These are phyloP conservation scores for Fusarium setosum DNA, from an alignment of 2,329 filamentous ascomycete species.

Conservation along the genomic window DNA sequence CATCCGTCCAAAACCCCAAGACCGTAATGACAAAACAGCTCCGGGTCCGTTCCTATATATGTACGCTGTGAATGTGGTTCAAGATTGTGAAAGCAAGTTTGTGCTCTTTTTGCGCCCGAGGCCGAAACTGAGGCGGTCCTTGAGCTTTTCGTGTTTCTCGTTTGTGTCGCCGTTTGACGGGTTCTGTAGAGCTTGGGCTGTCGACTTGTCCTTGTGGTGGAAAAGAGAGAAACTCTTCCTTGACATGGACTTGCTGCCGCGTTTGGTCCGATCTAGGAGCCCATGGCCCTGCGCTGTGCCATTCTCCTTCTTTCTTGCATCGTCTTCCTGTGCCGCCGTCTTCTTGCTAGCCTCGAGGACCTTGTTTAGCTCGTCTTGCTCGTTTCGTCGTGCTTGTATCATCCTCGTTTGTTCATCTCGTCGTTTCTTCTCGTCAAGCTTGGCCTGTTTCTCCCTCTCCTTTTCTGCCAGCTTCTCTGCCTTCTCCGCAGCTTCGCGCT, in stretches of 20 bases:
- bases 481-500: conserved; percentile 67
- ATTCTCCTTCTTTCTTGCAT: conserved; percentile 54
- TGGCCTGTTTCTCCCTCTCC: conserved; percentile 53
- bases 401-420: conserved; percentile 67
- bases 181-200: conserved; percentile 35
- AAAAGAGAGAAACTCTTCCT: conserved; percentile 79
- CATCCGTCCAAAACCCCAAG: conserved; percentile 28
- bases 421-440: conserved; percentile 54
- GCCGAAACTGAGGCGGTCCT: conserved; percentile 74
- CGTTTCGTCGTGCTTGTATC: conserved; percentile 63
- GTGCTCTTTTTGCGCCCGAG: conserved; percentile 79
- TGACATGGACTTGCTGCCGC: conserved; percentile 82
- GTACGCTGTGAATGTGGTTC: conserved; percentile 15
- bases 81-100: conserved; percentile 50
- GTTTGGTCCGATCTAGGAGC: conserved; percentile 74
- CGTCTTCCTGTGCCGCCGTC: conserved; percentile 66
- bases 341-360: conserved; percentile 75
- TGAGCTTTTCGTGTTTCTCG: conserved; percentile 63
- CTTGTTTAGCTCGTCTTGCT: conserved; percentile 71
- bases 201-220: conserved; percentile 60
- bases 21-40: conserved; percentile 20
- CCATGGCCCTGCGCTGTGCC: conserved; percentile 50
- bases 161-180: conserved; percentile 34
- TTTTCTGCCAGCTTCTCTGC: conserved; percentile 64
- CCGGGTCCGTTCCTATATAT: conserved; percentile 19